phyloP scores from a whole-genome alignment of 2,329 filamentous ascomycete species.

The Colletotrichum acutatum region DNA sequence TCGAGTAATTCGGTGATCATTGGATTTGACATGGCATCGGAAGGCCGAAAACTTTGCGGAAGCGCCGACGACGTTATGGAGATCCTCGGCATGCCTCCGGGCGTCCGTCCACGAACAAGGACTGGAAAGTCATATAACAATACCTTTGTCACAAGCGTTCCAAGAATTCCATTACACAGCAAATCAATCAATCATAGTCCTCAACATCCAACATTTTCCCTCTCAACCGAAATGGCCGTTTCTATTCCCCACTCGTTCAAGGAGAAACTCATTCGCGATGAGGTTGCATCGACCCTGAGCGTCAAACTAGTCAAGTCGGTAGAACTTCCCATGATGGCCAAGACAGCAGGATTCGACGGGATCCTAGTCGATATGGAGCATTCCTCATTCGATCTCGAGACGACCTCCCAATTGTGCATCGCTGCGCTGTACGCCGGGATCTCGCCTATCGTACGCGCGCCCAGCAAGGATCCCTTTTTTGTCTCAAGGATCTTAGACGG shows the following conservation, averaged over 20 bases:
- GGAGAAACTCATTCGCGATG: slow-evolving; percentile 41
- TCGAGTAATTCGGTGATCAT: no score
- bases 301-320: slow-evolving; percentile 47
- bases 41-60: neutral
- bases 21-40: no score
- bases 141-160: neutral
- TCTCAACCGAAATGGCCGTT: slow-evolving; percentile 35
- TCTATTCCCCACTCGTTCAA: slow-evolving; percentile 40
- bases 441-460: slow-evolving; percentile 53
- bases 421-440: slow-evolving; percentile 52
- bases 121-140: neutral
- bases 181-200: neutral
- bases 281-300: slow-evolving; percentile 41
- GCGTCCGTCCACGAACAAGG: no score
- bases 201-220: neutral
- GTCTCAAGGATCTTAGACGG: slow-evolving; percentile 52
- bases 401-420: slow-evolving; percentile 49
- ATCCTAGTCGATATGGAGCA: slow-evolving; percentile 59
- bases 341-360: slow-evolving; percentile 53
- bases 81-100: neutral
- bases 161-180: neutral
- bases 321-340: slow-evolving; percentile 50
- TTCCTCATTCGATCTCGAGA: slow-evolving; percentile 49
- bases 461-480: slow-evolving; percentile 50
- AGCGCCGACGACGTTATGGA: neutral